These are phyloP conservation scores for Apiospora koreana DNA, from an alignment of 2,329 filamentous ascomycete genomes.

Conservation along the genomic window DNA sequence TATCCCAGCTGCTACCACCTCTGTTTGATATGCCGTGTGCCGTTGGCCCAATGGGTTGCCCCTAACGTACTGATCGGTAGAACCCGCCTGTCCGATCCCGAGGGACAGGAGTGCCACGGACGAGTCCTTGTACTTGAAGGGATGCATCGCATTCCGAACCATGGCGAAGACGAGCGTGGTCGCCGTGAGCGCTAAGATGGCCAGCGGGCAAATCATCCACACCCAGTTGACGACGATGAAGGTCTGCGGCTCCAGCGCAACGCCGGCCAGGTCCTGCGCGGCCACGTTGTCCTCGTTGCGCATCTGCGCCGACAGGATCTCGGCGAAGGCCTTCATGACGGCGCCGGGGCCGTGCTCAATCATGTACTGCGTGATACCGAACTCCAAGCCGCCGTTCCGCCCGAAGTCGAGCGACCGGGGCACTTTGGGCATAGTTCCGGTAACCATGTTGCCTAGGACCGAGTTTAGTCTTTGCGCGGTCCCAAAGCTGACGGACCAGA, in stretches of 20 bases:
- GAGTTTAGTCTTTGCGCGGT: neutral
- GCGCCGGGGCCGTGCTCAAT: neutral
- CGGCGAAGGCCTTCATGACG: conserved; percentile 13
- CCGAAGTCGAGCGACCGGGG: neutral
- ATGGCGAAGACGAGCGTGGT: conserved; percentile 22
- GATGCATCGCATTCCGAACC: neutral
- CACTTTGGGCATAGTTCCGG: neutral
- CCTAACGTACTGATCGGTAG: neutral
- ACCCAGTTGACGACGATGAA: conserved; percentile 33
- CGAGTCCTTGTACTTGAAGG: conserved; percentile 2
- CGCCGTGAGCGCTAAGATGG: conserved; percentile 20
- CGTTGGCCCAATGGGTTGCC: neutral
- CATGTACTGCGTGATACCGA: neutral
- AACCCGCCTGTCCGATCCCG: neutral
- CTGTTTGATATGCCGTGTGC: neutral
- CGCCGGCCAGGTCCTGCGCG: conserved; percentile 22
- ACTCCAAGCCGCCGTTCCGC: neutral
- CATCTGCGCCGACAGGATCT: conserved; percentile 18
- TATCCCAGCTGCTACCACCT: neutral
- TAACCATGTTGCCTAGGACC: neutral
- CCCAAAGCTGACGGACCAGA: neutral
- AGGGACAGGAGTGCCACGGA: conserved; percentile 9
- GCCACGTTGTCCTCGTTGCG: conserved; percentile 14
- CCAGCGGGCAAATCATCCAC: conserved; percentile 30
- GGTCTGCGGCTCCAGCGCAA: conserved; percentile 24